These are phyloP conservation scores for Podospora comata DNA, from an alignment of 495 filamentous ascomycete species.

Conservation along the genomic window DNA sequence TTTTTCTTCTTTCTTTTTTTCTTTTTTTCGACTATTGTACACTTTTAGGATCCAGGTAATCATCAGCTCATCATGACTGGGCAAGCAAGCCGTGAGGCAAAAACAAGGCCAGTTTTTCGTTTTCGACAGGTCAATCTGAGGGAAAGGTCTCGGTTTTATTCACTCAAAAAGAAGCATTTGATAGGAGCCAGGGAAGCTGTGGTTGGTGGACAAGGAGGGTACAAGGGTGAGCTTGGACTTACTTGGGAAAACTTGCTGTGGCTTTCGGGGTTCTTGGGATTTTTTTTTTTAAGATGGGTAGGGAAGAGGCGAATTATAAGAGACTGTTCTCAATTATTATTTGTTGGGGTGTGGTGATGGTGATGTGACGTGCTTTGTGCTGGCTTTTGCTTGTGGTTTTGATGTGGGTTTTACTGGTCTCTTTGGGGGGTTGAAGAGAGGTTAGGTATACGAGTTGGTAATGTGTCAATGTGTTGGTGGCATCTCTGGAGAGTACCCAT, in stretches of 20 bases:
- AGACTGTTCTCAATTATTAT: too few species aligned
- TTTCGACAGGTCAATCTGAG: not conserved
- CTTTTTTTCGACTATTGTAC: not conserved
- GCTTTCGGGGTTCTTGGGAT: not conserved
- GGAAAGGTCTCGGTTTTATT: not conserved
- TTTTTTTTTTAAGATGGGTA: not conserved
- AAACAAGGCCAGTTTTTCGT: not conserved
- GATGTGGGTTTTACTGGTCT: too few species aligned
- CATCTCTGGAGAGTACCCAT: too few species aligned
- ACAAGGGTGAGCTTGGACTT: not conserved
- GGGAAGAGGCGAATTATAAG: not conserved
- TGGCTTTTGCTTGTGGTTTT: too few species aligned
- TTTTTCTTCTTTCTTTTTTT: too few species aligned
- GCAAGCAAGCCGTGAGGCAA: not conserved
- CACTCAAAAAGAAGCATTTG: not conserved
- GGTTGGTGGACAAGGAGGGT: not conserved
- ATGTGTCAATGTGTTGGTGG: too few species aligned
- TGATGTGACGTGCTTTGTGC: too few species aligned
- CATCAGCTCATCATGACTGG: not conserved
- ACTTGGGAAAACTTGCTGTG: not conserved
- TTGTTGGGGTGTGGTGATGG: too few species aligned
- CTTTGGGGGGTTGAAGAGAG: too few species aligned
- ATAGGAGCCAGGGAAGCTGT: not conserved
- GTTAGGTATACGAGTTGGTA: too few species aligned
- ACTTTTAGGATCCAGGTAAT: not conserved